Evolutionary conservation across 73 alveolate genomes (phyloP), one percentile per base, ranked within the genome.

Genomic region (Halteria grandinella): DNA sequence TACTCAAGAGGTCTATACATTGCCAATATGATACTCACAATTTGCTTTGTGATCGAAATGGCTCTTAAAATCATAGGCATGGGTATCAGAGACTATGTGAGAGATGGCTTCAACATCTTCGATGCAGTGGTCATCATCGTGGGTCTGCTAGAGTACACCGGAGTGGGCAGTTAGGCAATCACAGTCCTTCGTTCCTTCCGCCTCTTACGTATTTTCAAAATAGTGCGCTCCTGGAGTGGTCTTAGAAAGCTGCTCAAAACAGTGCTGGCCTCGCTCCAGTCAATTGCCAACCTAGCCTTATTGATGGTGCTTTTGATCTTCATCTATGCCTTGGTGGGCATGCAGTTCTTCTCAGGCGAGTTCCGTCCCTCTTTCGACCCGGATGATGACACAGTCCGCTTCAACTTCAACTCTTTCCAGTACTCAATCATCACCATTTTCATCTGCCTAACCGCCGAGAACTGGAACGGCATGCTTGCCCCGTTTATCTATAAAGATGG

Each of bases 121-220:
- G 88, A 76, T 62, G 73, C 70, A 1, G 31, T 62, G 23, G 39
- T 79, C 2, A 75, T 62, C 6, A 66, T 62, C 28, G 31, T 79
- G 34, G 83, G 89, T 32, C 31, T 70, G n/a, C 29, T 70, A 1
- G 83, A 70, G 39, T 49, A 48, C 32, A 33, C 24, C 51, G 47
- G n/a, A 5, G 79, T 60, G 1, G 75, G 57, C 20, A 12, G 69
- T 31, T 40, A 37, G 12, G 92, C 73, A 7, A 32, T 83, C 39
- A 51, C 88, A 50, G 90, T 83, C 36, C 86, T 88, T 0, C 74
- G 96, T 66, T 84, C 93, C 10, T 83, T 88, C 52, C 59, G 96
- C 29, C 59, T 86, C 11, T 49, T 86, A 8, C 27, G 94, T 1
- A 57, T 86, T 5, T 86, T 86, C 50, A 78, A 79, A 32, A 71